Base-by-base conservation (phyloP, 1,284 basidiomycete species). In the Boletellus deceptivus region DNA sequence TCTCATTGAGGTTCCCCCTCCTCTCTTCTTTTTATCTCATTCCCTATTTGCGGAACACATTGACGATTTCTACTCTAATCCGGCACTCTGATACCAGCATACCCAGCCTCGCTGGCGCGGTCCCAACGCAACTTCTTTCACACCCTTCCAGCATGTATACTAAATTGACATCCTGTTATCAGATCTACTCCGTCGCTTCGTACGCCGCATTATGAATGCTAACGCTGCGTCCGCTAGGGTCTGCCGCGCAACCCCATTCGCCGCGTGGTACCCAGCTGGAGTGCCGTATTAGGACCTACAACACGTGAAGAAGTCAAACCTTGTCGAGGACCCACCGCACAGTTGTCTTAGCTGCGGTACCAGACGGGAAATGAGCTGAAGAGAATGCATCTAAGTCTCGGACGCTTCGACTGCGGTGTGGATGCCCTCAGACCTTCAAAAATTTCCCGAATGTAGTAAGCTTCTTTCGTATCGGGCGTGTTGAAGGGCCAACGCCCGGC, bases 391-490 rank as follows among this genome's bases (percentile, higher is more conserved):
- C 48, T 53, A 54, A 46, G 50, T 38, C 18, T 46, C 42, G 17
- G 14, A 44, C 7, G 6, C 14, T 24, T 43, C 20, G 25, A 40
- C n/a, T 42, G 49, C 38, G 44, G 63, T 13, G 73, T 67, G 49
- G 16, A 62, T 29, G 74, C 68, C 64, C 72, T 4, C n/a, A 67
- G 69, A 83, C 86, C 74, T 70, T 99, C 93, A 66, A 99, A 99
- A 55, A 94, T 80, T 56, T 99, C 91, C 53, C 95, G 84, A 69
- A 99, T 93, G 69, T 83, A 88, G 73, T 98, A 99, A 0, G 91
- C 97, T 73, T 99, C 97, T 72, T 99, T 99, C 25, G 97, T 99
- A 62, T 95, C 92, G 11, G 96, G 96, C 1, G 89, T 90, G 64
- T 89, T 89, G 50, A 79, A 70, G 6, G 89, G 74, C 84, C 89